Percentiles rank a stretch among this genome's conserved stretches.
Conservation (phyloP, 2,329 filamentous ascomycete species). For the Colletotrichum spinosum region DNA sequence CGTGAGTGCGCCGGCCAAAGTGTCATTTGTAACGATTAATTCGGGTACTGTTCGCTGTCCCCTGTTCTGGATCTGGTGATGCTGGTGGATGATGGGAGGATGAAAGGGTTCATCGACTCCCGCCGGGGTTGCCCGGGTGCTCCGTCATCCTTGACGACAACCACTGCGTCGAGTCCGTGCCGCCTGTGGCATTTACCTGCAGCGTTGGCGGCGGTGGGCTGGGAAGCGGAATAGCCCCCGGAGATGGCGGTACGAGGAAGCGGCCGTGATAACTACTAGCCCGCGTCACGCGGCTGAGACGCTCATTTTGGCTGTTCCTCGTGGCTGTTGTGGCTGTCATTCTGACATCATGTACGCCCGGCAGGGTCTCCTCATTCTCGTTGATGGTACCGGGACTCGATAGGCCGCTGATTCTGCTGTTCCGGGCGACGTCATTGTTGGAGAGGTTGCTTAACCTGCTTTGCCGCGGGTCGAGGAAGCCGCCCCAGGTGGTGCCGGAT, state of each 20-base stretch:
- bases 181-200: constrained; percentile 14
- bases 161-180: constrained; percentile 30
- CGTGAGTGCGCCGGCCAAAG: too few species aligned
- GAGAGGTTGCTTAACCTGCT: constrained; percentile 6
- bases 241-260: constrained; percentile 24
- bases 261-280: constrained; percentile 22
- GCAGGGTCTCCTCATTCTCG: background rate
- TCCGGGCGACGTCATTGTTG: background rate
- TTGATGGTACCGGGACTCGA: too few species aligned
- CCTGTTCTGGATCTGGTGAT: too few species aligned
- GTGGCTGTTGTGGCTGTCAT: constrained; percentile 11
- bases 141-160: constrained; percentile 25
- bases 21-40: too few species aligned
- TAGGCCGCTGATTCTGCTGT: background rate
- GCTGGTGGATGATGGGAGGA: too few species aligned
- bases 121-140: constrained; percentile 19
- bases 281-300: constrained; percentile 21
- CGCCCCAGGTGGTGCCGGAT: constrained; percentile 7
- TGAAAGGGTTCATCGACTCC: background rate
- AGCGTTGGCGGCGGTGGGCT: constrained; percentile 13
- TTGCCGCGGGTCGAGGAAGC: background rate
- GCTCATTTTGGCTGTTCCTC: constrained; percentile 12
- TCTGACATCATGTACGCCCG: background rate
- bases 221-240: background rate
- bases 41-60: too few species aligned